Evolutionary conservation across 192 early-diverging fungal genomes (phyloP), one percentile per base, ranked within the genome.

Genomic region (Phycomyces nitens): DNA sequence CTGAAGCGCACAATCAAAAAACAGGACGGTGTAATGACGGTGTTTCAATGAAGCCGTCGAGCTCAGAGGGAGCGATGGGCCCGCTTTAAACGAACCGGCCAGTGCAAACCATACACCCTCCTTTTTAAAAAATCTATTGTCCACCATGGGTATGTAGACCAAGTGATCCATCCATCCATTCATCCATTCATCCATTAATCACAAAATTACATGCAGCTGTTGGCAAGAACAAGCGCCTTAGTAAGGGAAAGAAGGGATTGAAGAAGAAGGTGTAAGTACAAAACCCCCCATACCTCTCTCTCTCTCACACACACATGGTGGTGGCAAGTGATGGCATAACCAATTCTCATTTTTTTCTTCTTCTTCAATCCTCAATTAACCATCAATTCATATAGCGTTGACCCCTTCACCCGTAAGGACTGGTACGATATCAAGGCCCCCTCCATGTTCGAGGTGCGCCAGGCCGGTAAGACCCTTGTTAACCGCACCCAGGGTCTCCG

Each of bases 371-470:
- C 4, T n/a, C n/a, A 0, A 47, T 43, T 60, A 12, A 47, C 16
- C 23, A 53, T 58, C 5, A 1, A 39, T 40, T 60, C 40, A 66
- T 76, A 94, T 76, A 94, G 91, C 77, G 86, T 98, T 77, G 97
- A 99, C 81, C 96, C 97, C 81, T 99, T 98, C 91, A 92, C 92
- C 85, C 92, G 97, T 70, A 99, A 99, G 88, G 97, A 99, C 81
- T 99, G 97, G 97, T 99, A 98, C 79, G 95, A 97, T 76, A 88
- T 99, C 85, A 97, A 96, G 85, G 97, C 93, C 64, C 97, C 97
- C 70, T 88, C 90, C 62, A 88, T 94, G 79, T 99, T 99, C 75
- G 89, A 91, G 68, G 86, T 87, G 64, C 93, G 96, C 76, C 84
- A 93, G 66, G 88, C 94, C 69, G 97, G 97, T 72, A 99, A 99